Conservation (phyloP, 108 stramenopile genomes). For the Nitzschia palea region DNA sequence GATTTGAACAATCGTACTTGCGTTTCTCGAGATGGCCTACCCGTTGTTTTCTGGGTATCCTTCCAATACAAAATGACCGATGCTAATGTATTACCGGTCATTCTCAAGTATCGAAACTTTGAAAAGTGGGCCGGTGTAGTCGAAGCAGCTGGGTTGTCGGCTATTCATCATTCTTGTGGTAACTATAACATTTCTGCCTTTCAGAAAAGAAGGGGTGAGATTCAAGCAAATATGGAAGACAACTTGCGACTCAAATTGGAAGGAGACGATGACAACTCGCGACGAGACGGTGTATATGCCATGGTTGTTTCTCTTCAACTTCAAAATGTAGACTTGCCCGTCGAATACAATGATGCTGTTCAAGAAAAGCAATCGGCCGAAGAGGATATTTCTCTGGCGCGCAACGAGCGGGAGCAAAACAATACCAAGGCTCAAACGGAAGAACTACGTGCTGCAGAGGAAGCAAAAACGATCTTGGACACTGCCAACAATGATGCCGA, state of each 20-base stretch:
- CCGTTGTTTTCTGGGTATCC: constrained; percentile 38
- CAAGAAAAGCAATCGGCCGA: constrained; percentile 48
- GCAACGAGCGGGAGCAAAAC: constrained; percentile 41
- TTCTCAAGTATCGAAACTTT: constrained; percentile 45
- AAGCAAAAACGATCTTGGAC: constrained; percentile 43
- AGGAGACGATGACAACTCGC: constrained; percentile 11
- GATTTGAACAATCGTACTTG: constrained; percentile 38
- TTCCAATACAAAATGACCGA: constrained; percentile 54
- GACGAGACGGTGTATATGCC: constrained; percentile 34
- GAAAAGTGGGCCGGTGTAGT: constrained; percentile 42
- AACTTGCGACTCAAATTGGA: constrained; percentile 38
- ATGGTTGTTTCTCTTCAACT: constrained; percentile 42
- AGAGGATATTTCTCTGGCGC: constrained; percentile 53
- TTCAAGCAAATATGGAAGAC: constrained; percentile 37
- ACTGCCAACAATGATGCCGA: constrained; percentile 47
- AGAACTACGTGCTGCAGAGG: constrained; percentile 36
- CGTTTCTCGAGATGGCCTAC: constrained; percentile 47
- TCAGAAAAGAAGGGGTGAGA: constrained; percentile 41
- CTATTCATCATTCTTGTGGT: constrained; percentile 48
- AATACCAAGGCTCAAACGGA: constrained; percentile 48
- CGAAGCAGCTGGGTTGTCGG: constrained; percentile 30
- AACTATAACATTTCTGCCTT: constrained; percentile 24
- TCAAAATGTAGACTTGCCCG: constrained; percentile 36
- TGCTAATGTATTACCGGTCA: constrained; percentile 25
- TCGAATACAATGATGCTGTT: constrained; percentile 38